Conservation (phyloP, 371 early-diverging fungal genomes). For the Zancudomyces culisetae region DNA sequence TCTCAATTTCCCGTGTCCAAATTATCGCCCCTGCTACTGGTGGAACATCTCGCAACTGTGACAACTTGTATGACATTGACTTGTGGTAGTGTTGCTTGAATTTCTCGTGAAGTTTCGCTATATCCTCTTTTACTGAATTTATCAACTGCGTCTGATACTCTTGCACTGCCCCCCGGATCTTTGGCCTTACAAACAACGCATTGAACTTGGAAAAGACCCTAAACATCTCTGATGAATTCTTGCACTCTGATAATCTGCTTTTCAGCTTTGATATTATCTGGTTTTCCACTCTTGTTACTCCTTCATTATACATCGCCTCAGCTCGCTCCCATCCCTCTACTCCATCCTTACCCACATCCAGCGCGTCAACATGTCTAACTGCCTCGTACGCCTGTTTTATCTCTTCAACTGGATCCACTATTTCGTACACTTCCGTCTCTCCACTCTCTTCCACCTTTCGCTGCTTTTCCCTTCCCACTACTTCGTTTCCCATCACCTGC, state of each 20-base stretch:
- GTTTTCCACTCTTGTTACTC: slow-evolving; percentile 87
- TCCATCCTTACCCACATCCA: slow-evolving; percentile 88
- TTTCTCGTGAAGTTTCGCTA: slow-evolving; percentile 83
- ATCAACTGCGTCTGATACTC: slow-evolving; percentile 97
- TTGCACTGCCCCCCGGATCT: slow-evolving; percentile 97
- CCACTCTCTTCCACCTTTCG: slow-evolving; percentile 7
- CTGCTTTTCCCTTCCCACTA: background rate
- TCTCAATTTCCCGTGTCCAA: slow-evolving; percentile 97
- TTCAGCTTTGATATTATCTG: slow-evolving; percentile 87
- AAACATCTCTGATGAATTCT: slow-evolving; percentile 97
- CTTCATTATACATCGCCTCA: slow-evolving; percentile 83
- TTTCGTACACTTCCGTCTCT: slow-evolving; percentile 28
- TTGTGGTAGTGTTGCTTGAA: slow-evolving; percentile 82
- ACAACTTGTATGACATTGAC: slow-evolving; percentile 74
- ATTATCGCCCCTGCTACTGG: slow-evolving; percentile 86
- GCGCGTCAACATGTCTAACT: slow-evolving; percentile 81
- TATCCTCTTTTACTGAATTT: slow-evolving; percentile 92
- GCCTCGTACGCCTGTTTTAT: slow-evolving; percentile 81
- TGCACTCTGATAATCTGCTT: slow-evolving; percentile 81
- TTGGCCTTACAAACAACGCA: slow-evolving; percentile 93
- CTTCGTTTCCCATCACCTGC: slow-evolving; percentile 47
- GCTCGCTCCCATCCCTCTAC: slow-evolving; percentile 83
- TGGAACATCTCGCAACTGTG: slow-evolving; percentile 80
- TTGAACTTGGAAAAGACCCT: slow-evolving; percentile 97
- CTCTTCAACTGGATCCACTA: slow-evolving; percentile 59